Base-by-base conservation (phyloP, 495 filamentous ascomycete species). In the Beverwykella pulmonaria region DNA sequence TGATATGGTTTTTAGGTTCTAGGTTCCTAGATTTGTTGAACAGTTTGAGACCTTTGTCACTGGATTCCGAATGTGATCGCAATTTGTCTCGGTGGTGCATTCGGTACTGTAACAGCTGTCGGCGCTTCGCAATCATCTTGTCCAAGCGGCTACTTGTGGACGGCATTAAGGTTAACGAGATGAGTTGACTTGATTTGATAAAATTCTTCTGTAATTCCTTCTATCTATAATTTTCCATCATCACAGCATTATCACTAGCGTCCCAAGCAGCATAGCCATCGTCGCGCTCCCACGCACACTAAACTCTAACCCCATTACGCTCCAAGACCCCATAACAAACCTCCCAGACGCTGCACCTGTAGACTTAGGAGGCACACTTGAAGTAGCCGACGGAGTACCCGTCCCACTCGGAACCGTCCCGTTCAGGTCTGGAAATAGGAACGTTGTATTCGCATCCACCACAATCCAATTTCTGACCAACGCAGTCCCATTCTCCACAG, bases 381-480 rank as follows among this genome's bases (percentile, higher is more conserved):
- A 9, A 19, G 60, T 25, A 19, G 32, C 26, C 49, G 50, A 47
- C 48, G 57, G 57, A 48, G 48, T 57, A 17, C 47, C 49, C 55
- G 50, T 54, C 32, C 34, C 59, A 2, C 19, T 39, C 53, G 65
- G 61, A 25, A 2, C 14, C 14, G 49, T 67, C 10, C 36, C 34
- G 30, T 53, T 70, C 32, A 69, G 27, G 34, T 67, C 66, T 17
- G 70, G 67, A 30, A 73, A 73, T 53, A 73, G 23, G 19, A n/a
- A 50, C 55, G 74, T 76, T 34, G 78, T 76, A 60, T 81, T 80
- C 20, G 61, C 64, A 68, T 82, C 80, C 59, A 84, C 75, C 17
- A 87, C 69, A 53, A 84, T 77, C 55, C 78, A 85, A 70, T 85
- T 76, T 61, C 77, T 69, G 34, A 86, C 76, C 29, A 81, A n/a